Base-by-base conservation (phyloP, 192 early-diverging fungal genomes). In the Spizellomyces punctatus region DNA sequence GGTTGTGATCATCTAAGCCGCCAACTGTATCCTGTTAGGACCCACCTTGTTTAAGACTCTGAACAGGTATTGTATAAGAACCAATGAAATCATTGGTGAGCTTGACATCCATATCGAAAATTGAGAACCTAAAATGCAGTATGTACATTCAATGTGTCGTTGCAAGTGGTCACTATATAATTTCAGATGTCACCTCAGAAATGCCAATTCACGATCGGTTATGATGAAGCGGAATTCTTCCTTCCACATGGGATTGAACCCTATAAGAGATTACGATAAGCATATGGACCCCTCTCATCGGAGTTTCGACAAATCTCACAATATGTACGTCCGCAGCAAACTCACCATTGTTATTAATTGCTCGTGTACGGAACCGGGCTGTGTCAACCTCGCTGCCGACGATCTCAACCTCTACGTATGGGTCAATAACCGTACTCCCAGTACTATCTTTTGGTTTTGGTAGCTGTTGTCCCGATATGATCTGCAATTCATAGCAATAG, bases 391-490 rank as follows among this genome's bases (percentile, higher is more conserved):
- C 82, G 58, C 78, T 49, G 77, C 78, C 62, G 63, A 75, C 19
- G 76, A 73, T 57, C 74, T 92, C 91, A 6, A 92, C 63, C 58
- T 85, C 85, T 27, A 91, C 85, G 54, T 74, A 84, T 6, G 89
- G 88, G 46, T 88, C 86, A 46, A 88, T 76, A 41, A 89, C 78
- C 47, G 81, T 81, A 10, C 74, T 77, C 7, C 74, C 76, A 12
- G 67, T 63, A 41, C 76, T 78, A 7, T 88, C 89, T 56, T 88
- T 89, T 7, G 88, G 82, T 54, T 85, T 83, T 16, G 87, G 87
- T 6, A 93, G 78, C 42, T 93, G 88, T 66, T 93, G 90, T 2
- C 80, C 91, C 14, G 86, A 88, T 8, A 93, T 85, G 43, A 93
- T 65, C 84, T 85, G 69, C 8, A 73, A 48, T 36, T 36, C 27